Conservation (phyloP, 2,329 filamentous ascomycete genomes). For the Trichoderma afroharzianum region DNA sequence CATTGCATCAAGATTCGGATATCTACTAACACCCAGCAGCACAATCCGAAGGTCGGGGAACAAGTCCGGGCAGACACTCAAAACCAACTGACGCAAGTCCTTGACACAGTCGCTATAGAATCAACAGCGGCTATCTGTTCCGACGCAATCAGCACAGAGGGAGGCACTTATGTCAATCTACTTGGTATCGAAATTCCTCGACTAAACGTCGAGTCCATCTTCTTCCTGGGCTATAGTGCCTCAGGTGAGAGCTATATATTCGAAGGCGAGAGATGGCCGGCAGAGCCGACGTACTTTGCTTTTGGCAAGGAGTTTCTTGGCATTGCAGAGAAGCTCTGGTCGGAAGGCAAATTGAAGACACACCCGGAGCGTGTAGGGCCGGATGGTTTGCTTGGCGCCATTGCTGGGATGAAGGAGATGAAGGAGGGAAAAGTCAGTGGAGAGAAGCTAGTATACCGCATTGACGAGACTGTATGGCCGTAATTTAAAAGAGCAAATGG, state of each 20-base stretch:
- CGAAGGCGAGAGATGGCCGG: neutral
- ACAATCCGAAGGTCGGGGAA: neutral
- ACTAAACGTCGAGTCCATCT: neutral
- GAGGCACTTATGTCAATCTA: neutral
- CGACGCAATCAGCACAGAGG: neutral
- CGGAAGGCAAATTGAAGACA: neutral
- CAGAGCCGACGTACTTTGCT: neutral
- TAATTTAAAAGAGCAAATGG: neutral
- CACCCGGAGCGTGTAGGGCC: neutral
- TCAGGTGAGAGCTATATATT: neutral
- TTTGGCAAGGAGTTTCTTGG: neutral
- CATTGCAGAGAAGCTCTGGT: neutral
- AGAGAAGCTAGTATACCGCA: neutral
- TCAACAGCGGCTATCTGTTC: neutral
- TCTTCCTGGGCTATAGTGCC: neutral
- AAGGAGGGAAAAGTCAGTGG: neutral
- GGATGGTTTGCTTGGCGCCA: neutral
- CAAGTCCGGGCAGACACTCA: neutral
- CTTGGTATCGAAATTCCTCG: neutral
- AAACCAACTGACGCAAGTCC: neutral
- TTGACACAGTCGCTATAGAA: neutral
- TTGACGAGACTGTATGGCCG: neutral
- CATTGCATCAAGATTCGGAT: accelerated
- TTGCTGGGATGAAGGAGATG: neutral
- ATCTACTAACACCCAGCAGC: neutral